Base-by-base conservation (phyloP, 768 basidiomycete species). In the Rhizopogon salebrosus region DNA sequence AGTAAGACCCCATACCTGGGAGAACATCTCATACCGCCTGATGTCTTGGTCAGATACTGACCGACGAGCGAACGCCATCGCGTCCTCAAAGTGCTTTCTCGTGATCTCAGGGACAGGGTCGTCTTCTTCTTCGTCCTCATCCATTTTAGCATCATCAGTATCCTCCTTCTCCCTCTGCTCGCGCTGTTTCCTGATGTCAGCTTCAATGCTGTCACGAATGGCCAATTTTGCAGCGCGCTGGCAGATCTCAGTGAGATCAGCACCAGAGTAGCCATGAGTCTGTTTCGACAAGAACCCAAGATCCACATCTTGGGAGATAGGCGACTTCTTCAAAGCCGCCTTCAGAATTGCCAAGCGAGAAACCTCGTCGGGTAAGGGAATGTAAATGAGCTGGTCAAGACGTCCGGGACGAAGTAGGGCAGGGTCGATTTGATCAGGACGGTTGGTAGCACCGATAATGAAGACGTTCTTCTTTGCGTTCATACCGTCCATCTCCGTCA, bases 401-500 rank as follows among this genome's bases (percentile, higher is more conserved):
- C 95, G 95, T 69, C 97, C 97, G 39, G 94, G 94, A 76, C 94
- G 94, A 58, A 95, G 82, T 37, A 95, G 80, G 16, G 95, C 94
- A 41, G 91, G 75, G 66, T 97, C 92, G 63, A 97, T 94, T 71
- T 95, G 92, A 71, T 98, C 95, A 26, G 93, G 94, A 61, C 95
- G 80, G 77, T 98, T 98, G 56, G 94, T 98, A 26, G 94, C 94
- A 57, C 94, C 94, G 57, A 97, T 97, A 73, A 93, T 92, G 76
- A 94, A 95, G n/a, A 93, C 91, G 68, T 97, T 98, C 82, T 98
- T 98, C 84, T 95, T 97, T 40, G 90, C 77, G 73, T 94, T 95
- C 90, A 98, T 95, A 57, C 94, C 94, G 67, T 98, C 94, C 93
- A 98, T 97, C 74, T 98, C 95, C 55, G 95, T 97, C 6, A 97